Evolutionary conservation across 2,329 filamentous ascomycete species (phyloP), one percentile per base, ranked within the genome.

Genomic region (Elsinoe perseae): DNA sequence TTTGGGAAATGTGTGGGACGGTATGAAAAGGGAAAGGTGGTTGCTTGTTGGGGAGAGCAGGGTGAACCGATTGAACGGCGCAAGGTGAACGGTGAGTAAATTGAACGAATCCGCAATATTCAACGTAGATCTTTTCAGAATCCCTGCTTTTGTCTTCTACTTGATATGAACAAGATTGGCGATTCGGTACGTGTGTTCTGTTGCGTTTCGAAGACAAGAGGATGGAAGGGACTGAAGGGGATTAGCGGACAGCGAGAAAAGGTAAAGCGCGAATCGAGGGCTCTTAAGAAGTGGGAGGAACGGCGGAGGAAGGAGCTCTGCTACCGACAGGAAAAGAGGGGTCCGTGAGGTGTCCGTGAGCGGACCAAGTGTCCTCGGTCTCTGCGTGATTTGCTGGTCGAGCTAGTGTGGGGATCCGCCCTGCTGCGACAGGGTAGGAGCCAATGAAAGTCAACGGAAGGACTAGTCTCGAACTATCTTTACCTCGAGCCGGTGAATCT

Each of bases 1-100:
- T 57, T 57, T 57, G 55, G 55, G 55, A 50, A 44, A 44, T 44
- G 40, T 44, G 40, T 44, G 40, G 40, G 40, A 44, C 40, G 40
- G 40, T 44, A 44, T 44, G 40, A 44, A 44, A 44, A 44, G 40
- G 40, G 40, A 44, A 44, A 44, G 40, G 40, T 44, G 40, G 18
- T 58, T 28, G 36, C 42, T 44, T 18, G 40, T 44, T 44, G 40
- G 40, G 20, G 20, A 44, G 40, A 25, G 40, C 40, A 56, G 16
- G 38, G 53, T 55, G 53, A 23, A 36, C 50, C 50, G 34, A 53
- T 38, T 36, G 28, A 53, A 53, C 50, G 50, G 50, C 21, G 16
- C n/a, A 36, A 23, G 21, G 32, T 32, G 46, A 53, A 53, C 32
- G 50, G 20, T 25, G n/a, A 18, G 40, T 44, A 44, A 30, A 25